These are phyloP conservation scores for Annulohypoxylon moriforme DNA, from an alignment of 495 filamentous ascomycete species.

Conservation along the genomic window DNA sequence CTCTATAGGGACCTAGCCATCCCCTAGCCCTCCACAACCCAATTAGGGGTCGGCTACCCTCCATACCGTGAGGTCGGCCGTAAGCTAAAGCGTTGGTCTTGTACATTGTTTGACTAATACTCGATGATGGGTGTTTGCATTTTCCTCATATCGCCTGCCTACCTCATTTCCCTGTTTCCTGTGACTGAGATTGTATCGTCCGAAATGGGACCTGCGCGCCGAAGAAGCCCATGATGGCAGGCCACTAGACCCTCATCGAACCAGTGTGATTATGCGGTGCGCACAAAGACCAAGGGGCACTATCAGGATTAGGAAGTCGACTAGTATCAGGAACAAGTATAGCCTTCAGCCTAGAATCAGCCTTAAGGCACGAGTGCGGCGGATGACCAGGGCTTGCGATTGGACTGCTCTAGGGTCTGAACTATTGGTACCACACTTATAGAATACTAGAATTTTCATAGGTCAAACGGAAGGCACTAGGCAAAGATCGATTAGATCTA, in stretches of 20 bases:
- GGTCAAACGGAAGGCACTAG: conserved; percentile 14
- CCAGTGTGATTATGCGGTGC: conserved; percentile 3
- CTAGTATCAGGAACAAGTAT: conserved; percentile 36
- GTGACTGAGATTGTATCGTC: conserved; percentile 11
- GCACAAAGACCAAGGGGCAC: background rate
- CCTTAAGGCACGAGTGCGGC: background rate
- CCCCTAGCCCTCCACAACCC: background rate
- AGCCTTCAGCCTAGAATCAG: conserved; percentile 31
- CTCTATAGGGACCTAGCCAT: conserved; percentile 3
- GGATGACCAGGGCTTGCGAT: conserved; percentile 13
- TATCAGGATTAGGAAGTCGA: conserved; percentile 24
- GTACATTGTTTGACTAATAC: conserved; percentile 26
- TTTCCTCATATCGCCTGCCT: background rate
- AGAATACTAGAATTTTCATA: conserved; percentile 22
- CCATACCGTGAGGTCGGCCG: conserved; percentile 19
- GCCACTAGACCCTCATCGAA: conserved; percentile 5
- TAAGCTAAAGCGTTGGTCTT: conserved; percentile 11
- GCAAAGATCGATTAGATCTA: conserved; percentile 30
- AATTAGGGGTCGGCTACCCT: background rate
- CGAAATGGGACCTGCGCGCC: conserved; percentile 27
- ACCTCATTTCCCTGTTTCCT: conserved; percentile 24
- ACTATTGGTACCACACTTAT: conserved; percentile 14
- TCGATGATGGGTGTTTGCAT: background rate
- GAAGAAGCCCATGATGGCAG: conserved; percentile 17
- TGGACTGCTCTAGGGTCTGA: conserved; percentile 13